Base-by-base conservation (phyloP, 176 grass and related monocot species). In the Triticum dicoccoides region DNA sequence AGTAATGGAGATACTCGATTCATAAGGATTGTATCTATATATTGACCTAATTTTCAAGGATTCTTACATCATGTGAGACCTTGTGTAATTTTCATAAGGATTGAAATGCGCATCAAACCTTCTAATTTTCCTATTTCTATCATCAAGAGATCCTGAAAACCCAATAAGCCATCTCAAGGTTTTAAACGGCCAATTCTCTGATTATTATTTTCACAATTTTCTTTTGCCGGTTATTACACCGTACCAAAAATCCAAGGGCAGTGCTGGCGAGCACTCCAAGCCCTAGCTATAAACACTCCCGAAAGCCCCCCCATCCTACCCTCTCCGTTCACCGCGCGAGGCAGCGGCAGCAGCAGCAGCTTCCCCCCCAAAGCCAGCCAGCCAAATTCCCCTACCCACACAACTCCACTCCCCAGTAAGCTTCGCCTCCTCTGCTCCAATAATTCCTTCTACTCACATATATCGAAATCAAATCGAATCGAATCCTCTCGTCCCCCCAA, bases 391-490 rank as follows among this genome's bases (percentile, higher is more conserved):
- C 84, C 54, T 61, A 44, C 54, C 79, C 83, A 52, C 73, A 63
- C 84, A 27, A 76, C 83, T 35, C 82, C 82, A 85, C 82, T 42
- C 89, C 59, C 85, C 85, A 87, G 85, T 91, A 83, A 91, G 89
- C 89, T 78, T 39, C 88, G 24, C 78, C 77, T 20, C 37, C 23
- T 63, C 54, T 30, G 18, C 33, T 72, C 89, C 44, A 9, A 74
- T 90, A 77, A 77, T 77, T 74, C 74, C 3, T 65, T 73, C 67
- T 79, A 69, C 77, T 69, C 83, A 30, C 8, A 41, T 78, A 41
- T 78, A 39, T 62, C 81, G 27, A 83, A 82, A 24, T 61, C 56
- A 73, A 24, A 44, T 74, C 78, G 5, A 39, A 89, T 90, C 73
- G 82, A 80, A 80, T 89, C 59, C 79, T 39, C 85, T 65, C 76